phyloP scores from a whole-genome alignment of 257 asterid genomes.

The Echium plantagineum region DNA sequence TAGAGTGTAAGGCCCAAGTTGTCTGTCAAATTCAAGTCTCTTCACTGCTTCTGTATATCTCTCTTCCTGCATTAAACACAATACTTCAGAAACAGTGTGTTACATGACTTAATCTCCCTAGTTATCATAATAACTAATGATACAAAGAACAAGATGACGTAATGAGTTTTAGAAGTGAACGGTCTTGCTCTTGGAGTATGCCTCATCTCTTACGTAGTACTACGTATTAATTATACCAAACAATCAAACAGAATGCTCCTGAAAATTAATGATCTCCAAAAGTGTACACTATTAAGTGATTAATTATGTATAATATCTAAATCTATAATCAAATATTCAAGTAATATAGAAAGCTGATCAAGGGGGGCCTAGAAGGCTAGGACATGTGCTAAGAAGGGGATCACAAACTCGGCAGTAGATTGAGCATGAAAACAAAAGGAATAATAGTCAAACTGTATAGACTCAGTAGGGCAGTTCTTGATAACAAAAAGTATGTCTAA shows the following conservation, averaged over 20 bases:
- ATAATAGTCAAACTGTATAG: no score
- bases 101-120: background rate
- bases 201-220: background rate
- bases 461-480: no score
- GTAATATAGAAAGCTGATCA: no score
- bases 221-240: background rate
- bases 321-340: no score
- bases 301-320: no score
- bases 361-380: no score
- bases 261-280: no score
- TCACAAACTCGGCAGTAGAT: no score
- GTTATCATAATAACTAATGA: background rate
- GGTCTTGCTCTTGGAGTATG: background rate
- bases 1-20: slow-evolving; percentile 77
- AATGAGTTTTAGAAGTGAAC: background rate
- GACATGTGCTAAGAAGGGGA: no score
- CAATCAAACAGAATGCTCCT: background rate
- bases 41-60: slow-evolving; percentile 64
- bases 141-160: background rate
- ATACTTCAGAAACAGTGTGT: background rate
- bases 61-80: slow-evolving; percentile 43
- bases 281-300: no score
- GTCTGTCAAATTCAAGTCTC: slow-evolving; percentile 71
- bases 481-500: slow-evolving; percentile 4
- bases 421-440: no score